Evolutionary conservation across 2,329 filamentous ascomycete genomes (phyloP), one percentile per base, ranked within the genome.

Genomic region (Metarhizium robertsii): DNA sequence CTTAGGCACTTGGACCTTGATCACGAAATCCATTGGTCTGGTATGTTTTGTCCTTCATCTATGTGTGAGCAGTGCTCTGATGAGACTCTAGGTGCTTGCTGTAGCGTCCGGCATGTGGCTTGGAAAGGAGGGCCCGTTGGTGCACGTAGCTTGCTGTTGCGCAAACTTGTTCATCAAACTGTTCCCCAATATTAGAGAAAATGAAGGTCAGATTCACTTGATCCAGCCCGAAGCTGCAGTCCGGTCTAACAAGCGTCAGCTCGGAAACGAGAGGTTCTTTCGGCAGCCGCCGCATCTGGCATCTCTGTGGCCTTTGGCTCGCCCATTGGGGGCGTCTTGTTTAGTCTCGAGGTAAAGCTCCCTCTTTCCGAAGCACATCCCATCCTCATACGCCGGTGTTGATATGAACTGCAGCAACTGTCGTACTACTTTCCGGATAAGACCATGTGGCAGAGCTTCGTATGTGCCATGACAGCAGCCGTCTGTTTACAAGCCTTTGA

Each of bases 381-480:
- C 14, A 30, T 2, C 38, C 18, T 34, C 25, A 29, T 7, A 10
- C n/a, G 18, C 16, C n/a, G 18, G 42, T 20, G n/a, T 18, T 45
- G 42, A 45, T 11, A 11, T 45, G 6, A 20, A 10, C 6, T 34
- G n/a, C 57, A 88, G 81, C 90, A 95, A 79, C 77, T 97, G 2
- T 95, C 91, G 1, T 97, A 96, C 69, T 97, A 96, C 71, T 97
- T 97, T 63, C 92, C 94, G 0, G 92, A 97, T 72, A 97, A 97
- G 72, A 97, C 94, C 10, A 97, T 99, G 94, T 99, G 94, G 94
- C 94, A 96, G 69, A 96, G 91, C 65, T 99, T 99, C 66, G 94
- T 99, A 45, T 97, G 94, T 65, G 94, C 94, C 67, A 97, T 97
- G 92, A 90, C 95, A n/a, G 94, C 92, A 16, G 92, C 94, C 18